Base-by-base conservation (phyloP, 257 asterid genomes). In the Przewalskia tangutica region DNA sequence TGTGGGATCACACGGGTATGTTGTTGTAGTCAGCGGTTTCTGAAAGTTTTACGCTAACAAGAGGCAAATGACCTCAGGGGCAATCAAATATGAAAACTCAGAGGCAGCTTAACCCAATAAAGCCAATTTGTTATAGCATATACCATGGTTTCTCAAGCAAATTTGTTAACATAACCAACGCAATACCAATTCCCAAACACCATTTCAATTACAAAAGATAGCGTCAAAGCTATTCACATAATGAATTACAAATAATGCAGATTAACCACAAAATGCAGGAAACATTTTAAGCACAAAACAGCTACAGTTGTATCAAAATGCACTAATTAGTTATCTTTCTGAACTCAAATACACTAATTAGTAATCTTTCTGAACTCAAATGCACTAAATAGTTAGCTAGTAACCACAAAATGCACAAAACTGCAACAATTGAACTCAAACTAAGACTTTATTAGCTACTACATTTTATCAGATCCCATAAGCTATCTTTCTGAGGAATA, bases 211-310 rank as follows among this genome's bases (percentile, higher is more conserved):
- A 71, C 59, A 71, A 46, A 11, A 71, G 12, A 6, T 20, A 71
- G 79, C 59, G 13, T 71, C 59, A 46, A 38, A 5, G 42, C 46
- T 11, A 71, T 71, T 20, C 59, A 46, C 58, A 44, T 40, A 65
- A 17, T 34, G 46, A 64, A 34, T n/a, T 56, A 36, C 65, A 66
- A 6, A n/a, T 46, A 32, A 62, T 7, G 83, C 50, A 38, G 62
- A 10, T 65, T 38, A 16, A 81, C 38, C 88, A 67, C 58, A 77
- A 83, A 83, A 79, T 79, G 34, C 80, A 5, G 58, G 75, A 81
- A 51, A 23, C 78, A 84, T 27, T 27, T 27, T 27, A 27, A 27
- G 32, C 32, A 27, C 32, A 27, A 27, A 27, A 27, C 32, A 27
- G 32, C 32, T 27, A 27, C 32, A 27, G 32, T 27, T 27, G 32